phyloP scores from a whole-genome alignment of 192 early-diverging fungal species.

The Coemansia sp. region DNA sequence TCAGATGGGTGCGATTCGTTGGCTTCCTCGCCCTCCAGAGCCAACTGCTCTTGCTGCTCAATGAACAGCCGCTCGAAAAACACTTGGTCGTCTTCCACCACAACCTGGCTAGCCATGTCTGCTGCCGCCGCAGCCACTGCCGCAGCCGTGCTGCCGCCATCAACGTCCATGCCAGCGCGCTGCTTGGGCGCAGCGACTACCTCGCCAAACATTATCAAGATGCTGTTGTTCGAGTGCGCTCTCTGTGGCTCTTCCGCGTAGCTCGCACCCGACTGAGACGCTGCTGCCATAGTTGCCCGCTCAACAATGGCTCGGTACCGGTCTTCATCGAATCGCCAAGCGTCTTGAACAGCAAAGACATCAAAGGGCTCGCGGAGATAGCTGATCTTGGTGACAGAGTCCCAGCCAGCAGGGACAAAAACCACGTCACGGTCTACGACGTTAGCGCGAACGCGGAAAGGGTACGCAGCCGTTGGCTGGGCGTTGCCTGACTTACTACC shows the following conservation, averaged over 20 bases:
- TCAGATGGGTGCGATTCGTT: conserved; percentile 3
- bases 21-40: conserved; percentile 55
- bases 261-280: background rate
- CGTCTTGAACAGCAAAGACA: conserved; percentile 58
- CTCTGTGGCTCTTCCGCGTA: background rate
- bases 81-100: conserved; percentile 82
- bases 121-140: conserved; percentile 50
- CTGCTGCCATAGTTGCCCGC: conserved; percentile 10
- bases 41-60: conserved; percentile 60
- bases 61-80: conserved; percentile 82
- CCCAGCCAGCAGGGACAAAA: conserved; percentile 91
- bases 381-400: conserved; percentile 84
- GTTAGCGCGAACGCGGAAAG: conserved; percentile 68
- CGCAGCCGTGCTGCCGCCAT: conserved; percentile 47
- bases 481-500: background rate
- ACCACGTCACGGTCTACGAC: conserved; percentile 87
- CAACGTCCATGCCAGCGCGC: conserved; percentile 60
- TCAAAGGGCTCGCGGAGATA: conserved; percentile 74
- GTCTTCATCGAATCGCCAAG: conserved; percentile 62
- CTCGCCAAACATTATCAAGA: conserved; percentile 36
- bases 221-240: conserved; percentile 9
- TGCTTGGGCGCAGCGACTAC: conserved; percentile 56
- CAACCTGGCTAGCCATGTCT: conserved; percentile 60
- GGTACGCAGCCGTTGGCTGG: conserved; percentile 30
- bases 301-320: conserved; percentile 35